phyloP scores from a whole-genome alignment of 768 basidiomycete genomes.

The Suillus discolor region DNA sequence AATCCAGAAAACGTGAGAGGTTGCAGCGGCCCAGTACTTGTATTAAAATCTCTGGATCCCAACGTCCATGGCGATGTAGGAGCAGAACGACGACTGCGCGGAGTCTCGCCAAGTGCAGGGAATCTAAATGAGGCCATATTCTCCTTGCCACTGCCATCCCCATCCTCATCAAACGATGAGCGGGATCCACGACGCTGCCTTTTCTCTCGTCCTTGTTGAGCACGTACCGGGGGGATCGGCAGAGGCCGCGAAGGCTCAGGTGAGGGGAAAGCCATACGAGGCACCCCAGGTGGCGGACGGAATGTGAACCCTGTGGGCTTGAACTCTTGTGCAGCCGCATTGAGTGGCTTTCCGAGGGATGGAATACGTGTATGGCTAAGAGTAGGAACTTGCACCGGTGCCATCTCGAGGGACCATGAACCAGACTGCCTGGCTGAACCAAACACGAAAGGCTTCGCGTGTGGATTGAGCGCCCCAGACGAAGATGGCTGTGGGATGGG shows the following conservation, averaged over 20 bases:
- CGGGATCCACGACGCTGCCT: conserved; percentile 62
- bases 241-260: conserved; percentile 39
- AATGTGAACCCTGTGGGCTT: conserved; percentile 80
- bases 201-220: conserved; percentile 78
- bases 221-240: conserved; percentile 36
- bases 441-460: conserved; percentile 85
- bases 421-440: conserved; percentile 44
- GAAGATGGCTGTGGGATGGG: conserved; percentile 20
- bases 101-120: conserved; percentile 56
- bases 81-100: conserved; percentile 49
- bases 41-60: conserved; percentile 24
- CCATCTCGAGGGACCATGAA: conserved; percentile 34
- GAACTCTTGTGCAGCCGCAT: conserved; percentile 79
- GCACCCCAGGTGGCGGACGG: conserved; percentile 66
- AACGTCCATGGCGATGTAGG: conserved; percentile 41
- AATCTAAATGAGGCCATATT: conserved; percentile 79
- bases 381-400: conserved; percentile 40
- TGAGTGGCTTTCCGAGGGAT: conserved; percentile 69
- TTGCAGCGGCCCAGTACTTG: conserved; percentile 27
- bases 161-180: conserved; percentile 30
- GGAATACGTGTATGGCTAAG: conserved; percentile 40
- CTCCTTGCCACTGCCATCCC: conserved; percentile 54
- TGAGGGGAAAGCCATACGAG: conserved; percentile 48
- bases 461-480: conserved; percentile 61
- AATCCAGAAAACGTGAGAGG: conserved; percentile 73